phyloP scores from a whole-genome alignment of 164 flowering plant species.

The Chloranthus sessilifolius region DNA sequence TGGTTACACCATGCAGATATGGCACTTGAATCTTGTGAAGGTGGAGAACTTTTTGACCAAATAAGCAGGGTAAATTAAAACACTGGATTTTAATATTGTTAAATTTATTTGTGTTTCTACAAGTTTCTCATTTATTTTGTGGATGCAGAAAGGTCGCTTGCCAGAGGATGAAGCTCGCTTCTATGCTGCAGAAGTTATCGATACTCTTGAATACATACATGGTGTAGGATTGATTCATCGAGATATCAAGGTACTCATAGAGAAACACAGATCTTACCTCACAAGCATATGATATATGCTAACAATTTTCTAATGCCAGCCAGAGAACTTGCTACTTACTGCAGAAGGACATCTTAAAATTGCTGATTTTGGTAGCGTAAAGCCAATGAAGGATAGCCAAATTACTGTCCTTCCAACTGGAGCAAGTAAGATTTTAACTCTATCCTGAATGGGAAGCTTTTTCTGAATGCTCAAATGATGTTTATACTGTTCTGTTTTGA shows the following conservation, averaged over 20 bases:
- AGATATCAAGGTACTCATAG: constrained; percentile 77
- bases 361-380: constrained; percentile 98
- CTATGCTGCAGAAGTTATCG: constrained; percentile 95
- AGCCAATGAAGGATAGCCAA: constrained; percentile 83
- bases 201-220: constrained; percentile 96
- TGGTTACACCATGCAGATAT: constrained; percentile 56
- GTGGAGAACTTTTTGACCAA: constrained; percentile 99
- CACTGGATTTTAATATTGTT: neutral
- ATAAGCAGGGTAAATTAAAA: constrained; percentile 65
- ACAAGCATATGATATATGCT: constrained; percentile 20
- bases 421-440: constrained; percentile 39
- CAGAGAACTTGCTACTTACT: constrained; percentile 92
- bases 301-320: constrained; percentile 51
- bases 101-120: neutral
- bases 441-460: constrained; percentile 5
- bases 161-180: constrained; percentile 89
- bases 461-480: neutral
- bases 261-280: neutral
- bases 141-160: constrained; percentile 84
- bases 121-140: constrained; percentile 4
- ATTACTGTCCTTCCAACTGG: constrained; percentile 89
- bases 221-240: constrained; percentile 93
- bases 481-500: constrained; percentile 6
- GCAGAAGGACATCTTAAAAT: constrained; percentile 93
- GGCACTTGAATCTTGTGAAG: constrained; percentile 99